phyloP scores from a whole-genome alignment of 2,329 filamentous ascomycete species.

The Nigrospora sphaerica region DNA sequence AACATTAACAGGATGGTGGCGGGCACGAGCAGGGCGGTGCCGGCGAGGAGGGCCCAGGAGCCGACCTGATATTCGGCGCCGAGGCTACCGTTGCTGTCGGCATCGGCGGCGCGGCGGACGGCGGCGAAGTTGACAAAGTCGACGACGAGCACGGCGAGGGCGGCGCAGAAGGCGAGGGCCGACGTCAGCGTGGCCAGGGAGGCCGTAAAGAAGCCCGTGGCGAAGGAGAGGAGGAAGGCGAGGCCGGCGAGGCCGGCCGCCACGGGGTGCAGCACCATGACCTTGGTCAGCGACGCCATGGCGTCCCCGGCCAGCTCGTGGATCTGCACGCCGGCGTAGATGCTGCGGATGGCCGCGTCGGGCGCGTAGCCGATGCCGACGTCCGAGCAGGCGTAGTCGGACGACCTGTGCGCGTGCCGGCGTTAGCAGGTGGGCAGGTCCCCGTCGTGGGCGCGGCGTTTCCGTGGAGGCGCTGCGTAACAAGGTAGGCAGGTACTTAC shows the following conservation, averaged over 20 bases:
- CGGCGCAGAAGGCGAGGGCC: slow-evolving; percentile 40
- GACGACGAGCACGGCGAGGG: slow-evolving; percentile 39
- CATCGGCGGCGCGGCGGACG: slow-evolving; percentile 45
- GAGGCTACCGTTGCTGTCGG: slow-evolving; percentile 11
- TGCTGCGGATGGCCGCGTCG: slow-evolving; percentile 31
- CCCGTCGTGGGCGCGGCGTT: no score
- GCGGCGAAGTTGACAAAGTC: slow-evolving; percentile 53
- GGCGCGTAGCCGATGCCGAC: slow-evolving; percentile 50
- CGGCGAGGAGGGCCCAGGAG: background rate
- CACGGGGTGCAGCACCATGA: slow-evolving; percentile 57
- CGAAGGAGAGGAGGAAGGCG: slow-evolving; percentile 48
- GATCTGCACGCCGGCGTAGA: slow-evolving; percentile 30
- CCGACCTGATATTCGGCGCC: slow-evolving; percentile 7
- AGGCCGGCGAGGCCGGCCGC: slow-evolving; percentile 51
- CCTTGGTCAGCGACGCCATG: slow-evolving; percentile 43
- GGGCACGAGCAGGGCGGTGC: background rate
- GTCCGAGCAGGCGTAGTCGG: slow-evolving; percentile 30
- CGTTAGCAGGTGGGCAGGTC: no score
- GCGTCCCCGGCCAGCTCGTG: slow-evolving; percentile 34
- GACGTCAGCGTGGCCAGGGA: slow-evolving; percentile 43
- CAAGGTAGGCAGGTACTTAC: slow-evolving; percentile 19
- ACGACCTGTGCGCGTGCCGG: no score
- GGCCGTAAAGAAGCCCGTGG: slow-evolving; percentile 43
- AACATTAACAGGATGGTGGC: background rate
- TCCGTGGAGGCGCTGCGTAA: no score